Evolutionary conservation across 768 basidiomycete genomes (phyloP), one percentile per base, ranked within the genome.

Genomic region (Harrya chromipes): DNA sequence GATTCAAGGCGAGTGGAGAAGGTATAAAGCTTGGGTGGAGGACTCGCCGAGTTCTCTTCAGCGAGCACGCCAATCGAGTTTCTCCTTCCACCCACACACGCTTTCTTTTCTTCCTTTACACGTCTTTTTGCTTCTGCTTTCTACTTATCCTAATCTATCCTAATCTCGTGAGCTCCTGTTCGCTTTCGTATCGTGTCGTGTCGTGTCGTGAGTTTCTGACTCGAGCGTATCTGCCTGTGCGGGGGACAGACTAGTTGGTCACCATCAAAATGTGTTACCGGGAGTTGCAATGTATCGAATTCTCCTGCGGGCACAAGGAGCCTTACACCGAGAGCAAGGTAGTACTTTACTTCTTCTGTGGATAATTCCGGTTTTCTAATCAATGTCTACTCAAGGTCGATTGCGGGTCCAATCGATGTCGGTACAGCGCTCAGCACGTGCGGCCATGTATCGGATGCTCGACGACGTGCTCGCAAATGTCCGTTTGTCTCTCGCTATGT

Each of bases 401-500:
- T 53, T 79, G 77, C 46, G 54, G 60, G 26, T 66, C 66, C 37
- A 49, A 50, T 51, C 58, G 51, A 38, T 79, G 77, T 53, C 72
- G 76, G 43, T 78, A 78, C 51, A 78, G 76, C 47, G 49, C 62
- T 6, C 39, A 47, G 9, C 77, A 78, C 52, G 43, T 47, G 23
- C 44, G 60, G 10, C 57, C 66, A 7, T 75, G 77, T 53, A 33
- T 50, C 10, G 65, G 57, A 14, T 79, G 77, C 43, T 4, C 68
- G 19, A 47, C 65, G 40, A 75, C 70, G 6, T 78, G 77, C 54
- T 52, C 24, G 21, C 74, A 76, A 59, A 67, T 64, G 77, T 77
- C 41, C 23, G 71, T 53, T 29, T 19, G 17, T 43, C 21, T 16
- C 4, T 29, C 11, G 29, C 29, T 42, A 29, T 44, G 31, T 45